Conservation (phyloP, 2,329 filamentous ascomycete species). For the Penicillium sp. region DNA sequence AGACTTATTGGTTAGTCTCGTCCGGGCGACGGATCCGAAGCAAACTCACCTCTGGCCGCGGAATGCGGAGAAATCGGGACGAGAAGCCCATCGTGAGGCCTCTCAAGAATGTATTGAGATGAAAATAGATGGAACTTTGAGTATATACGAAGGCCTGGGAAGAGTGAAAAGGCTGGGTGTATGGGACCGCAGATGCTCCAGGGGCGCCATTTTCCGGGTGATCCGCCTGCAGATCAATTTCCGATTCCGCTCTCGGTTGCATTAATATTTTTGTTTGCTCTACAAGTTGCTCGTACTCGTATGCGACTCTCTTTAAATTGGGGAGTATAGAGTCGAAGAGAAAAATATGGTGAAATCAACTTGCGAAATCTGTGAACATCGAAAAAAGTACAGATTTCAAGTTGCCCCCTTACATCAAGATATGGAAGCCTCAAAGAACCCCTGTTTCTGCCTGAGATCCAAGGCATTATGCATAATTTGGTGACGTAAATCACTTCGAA, state of each 20-base stretch:
- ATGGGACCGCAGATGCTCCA: slow-evolving; percentile 18
- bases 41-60: slow-evolving; percentile 47
- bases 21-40: slow-evolving; percentile 6
- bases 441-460: neutral
- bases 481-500: neutral
- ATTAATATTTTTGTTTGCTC: neutral
- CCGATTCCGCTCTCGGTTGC: slow-evolving; percentile 3
- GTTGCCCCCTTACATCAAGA: slow-evolving; percentile 4
- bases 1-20: slow-evolving; percentile 55
- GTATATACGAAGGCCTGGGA: slow-evolving; percentile 13
- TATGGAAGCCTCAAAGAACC: neutral
- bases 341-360: too few relatives aligned
- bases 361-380: neutral
- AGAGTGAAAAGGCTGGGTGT: slow-evolving; percentile 20
- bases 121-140: slow-evolving; percentile 10
- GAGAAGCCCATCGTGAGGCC: slow-evolving; percentile 37
- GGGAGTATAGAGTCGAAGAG: neutral
- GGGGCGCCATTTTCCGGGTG: slow-evolving; percentile 24
- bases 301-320: neutral
- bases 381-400: neutral
- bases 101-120: slow-evolving; percentile 7
- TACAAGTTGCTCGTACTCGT: neutral
- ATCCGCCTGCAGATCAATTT: slow-evolving; percentile 25
- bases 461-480: neutral
- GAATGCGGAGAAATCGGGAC: slow-evolving; percentile 50